Percentiles rank a stretch among this genome's conserved stretches.
Evolutionary conservation across 139 green algal species (phyloP).

Genomic region (Deuterostichococcus epilithicus): DNA sequence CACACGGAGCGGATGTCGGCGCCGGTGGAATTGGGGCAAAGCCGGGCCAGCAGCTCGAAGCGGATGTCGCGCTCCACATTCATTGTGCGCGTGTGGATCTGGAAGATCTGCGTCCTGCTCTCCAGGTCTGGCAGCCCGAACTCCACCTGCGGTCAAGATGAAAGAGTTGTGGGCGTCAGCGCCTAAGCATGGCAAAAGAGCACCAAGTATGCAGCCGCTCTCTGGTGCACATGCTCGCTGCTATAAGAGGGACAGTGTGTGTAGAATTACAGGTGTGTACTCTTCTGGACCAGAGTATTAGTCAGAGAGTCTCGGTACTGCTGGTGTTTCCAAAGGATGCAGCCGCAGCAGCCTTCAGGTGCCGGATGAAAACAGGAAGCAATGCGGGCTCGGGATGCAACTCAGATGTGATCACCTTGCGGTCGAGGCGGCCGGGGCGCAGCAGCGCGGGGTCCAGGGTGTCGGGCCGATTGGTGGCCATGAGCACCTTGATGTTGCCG

Average conservation of each 20-base stretch:
- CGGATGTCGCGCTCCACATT: conserved; percentile 95
- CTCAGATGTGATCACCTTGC: conserved; percentile 66
- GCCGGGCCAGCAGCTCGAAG: conserved; percentile 86
- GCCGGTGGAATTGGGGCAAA: conserved; percentile 95
- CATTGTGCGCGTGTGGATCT: conserved; percentile 97
- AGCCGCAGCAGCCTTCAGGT: no score
- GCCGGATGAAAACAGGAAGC: no score
- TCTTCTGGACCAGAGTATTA: no score
- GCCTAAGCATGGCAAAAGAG: no score
- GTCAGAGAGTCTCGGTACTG: no score
- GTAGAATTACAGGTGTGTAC: no score
- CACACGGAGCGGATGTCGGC: conserved; percentile 94
- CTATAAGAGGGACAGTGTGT: no score
- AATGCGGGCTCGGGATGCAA: background rate
- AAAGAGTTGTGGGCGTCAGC: no score
- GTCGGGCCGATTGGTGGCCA: conserved; percentile 95
- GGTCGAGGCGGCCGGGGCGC: conserved; percentile 89
- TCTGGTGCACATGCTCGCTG: no score
- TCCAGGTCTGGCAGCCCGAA: conserved; percentile 97
- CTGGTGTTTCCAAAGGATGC: no score
- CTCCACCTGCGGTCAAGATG: conserved; percentile 59
- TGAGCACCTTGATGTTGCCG: conserved; percentile 99
- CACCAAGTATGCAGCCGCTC: no score
- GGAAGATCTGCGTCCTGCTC: conserved; percentile 93
- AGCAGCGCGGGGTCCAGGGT: conserved; percentile 97